phyloP scores from a whole-genome alignment of 2,329 filamentous ascomycete species.

The Diaporthe citri region DNA sequence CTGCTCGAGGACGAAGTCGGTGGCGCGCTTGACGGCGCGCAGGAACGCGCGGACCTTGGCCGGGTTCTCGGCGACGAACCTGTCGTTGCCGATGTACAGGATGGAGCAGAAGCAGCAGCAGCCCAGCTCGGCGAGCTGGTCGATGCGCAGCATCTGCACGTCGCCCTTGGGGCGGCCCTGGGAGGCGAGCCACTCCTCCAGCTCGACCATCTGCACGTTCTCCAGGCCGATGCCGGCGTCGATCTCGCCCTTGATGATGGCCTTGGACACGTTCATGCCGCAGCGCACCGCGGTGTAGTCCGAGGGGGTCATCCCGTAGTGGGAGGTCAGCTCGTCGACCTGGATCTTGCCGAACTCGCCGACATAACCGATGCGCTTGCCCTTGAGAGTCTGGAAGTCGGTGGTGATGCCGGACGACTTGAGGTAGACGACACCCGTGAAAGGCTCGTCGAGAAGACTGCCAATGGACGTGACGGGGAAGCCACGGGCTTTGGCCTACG shows the following conservation, averaged over 20 bases:
- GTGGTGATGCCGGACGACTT: conserved; percentile 80
- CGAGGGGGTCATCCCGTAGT: conserved; percentile 79
- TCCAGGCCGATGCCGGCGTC: conserved; percentile 81
- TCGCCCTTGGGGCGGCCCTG: conserved; percentile 73
- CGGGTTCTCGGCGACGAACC: conserved; percentile 74
- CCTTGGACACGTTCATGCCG: conserved; percentile 85
- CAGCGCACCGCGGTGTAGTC: conserved; percentile 84
- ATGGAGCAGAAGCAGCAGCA: conserved; percentile 90
- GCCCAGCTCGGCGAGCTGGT: conserved; percentile 82
- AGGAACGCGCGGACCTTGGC: conserved; percentile 77
- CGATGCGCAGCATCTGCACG: conserved; percentile 85
- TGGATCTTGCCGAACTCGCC: conserved; percentile 88
- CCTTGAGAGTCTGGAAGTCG: conserved; percentile 81
- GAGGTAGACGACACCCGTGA: conserved; percentile 83
- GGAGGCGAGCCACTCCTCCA: conserved; percentile 78
- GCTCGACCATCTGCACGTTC: conserved; percentile 87
- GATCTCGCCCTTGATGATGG: conserved; percentile 79
- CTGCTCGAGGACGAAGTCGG: conserved; percentile 76
- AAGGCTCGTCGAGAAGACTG: conserved; percentile 82
- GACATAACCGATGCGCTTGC: conserved; percentile 83
- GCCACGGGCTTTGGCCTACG: conserved; percentile 76
- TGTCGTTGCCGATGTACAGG: conserved; percentile 83
- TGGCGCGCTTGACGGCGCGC: conserved; percentile 79
- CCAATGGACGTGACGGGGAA: conserved; percentile 81
- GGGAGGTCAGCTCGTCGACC: conserved; percentile 83